phyloP scores from a whole-genome alignment of 176 grass and related monocot genomes.

The Triticum dicoccoides region DNA sequence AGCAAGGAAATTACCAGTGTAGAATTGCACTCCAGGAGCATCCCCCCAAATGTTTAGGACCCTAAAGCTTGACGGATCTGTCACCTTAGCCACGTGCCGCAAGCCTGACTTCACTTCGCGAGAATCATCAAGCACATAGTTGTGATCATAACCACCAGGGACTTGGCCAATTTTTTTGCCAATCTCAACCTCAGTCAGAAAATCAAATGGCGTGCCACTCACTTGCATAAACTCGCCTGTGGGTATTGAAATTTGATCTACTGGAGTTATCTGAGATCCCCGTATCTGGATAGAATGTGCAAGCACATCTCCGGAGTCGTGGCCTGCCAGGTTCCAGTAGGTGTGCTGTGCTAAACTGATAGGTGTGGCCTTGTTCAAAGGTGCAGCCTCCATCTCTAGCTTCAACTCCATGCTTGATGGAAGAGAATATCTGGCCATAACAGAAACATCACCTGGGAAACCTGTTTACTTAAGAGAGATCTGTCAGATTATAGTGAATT shows the following conservation, averaged over 20 bases:
- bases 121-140: constrained; percentile 56
- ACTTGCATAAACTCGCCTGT: constrained; percentile 75
- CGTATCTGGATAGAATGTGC: constrained; percentile 59
- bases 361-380: constrained; percentile 67
- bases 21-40: constrained; percentile 86
- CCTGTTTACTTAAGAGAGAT: constrained; percentile 42
- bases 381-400: constrained; percentile 78
- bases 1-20: constrained; percentile 71
- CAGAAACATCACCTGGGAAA: constrained; percentile 71
- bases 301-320: constrained; percentile 60
- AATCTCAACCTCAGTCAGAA: constrained; percentile 41
- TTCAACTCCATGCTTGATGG: constrained; percentile 45
- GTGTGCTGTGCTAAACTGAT: constrained; percentile 88
- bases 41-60: constrained; percentile 75
- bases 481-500: neutral
- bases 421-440: constrained; percentile 78
- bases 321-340: constrained; percentile 91
- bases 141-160: constrained; percentile 53
- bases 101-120: constrained; percentile 55
- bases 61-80: constrained; percentile 53
- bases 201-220: constrained; percentile 66
- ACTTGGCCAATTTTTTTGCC: constrained; percentile 55
- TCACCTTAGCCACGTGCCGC: constrained; percentile 60
- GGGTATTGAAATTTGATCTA: constrained; percentile 65
- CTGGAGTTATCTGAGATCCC: constrained; percentile 69